Conservation (phyloP, 2,329 filamentous ascomycete species). For the Conoideocrella luteorostrata region DNA sequence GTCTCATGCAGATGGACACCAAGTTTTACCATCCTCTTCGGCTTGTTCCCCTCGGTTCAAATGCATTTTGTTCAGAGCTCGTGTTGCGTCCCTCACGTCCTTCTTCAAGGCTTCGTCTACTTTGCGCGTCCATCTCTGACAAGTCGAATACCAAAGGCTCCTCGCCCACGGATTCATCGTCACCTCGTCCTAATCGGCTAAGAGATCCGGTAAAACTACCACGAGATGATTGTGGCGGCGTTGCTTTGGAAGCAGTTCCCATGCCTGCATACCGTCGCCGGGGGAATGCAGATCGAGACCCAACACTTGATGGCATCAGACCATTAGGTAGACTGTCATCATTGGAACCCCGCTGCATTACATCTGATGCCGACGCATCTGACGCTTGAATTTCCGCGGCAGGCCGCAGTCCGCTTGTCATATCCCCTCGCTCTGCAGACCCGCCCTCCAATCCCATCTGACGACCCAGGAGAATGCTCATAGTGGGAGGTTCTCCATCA, state of each 20-base stretch:
- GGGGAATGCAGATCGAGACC: conserved; percentile 39
- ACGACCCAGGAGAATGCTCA: conserved; percentile 55
- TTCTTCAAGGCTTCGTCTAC: conserved; percentile 54
- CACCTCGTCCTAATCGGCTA: conserved; percentile 31
- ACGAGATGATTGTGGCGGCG: conserved; percentile 38
- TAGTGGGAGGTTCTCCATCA: conserved; percentile 56
- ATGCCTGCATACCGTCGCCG: conserved; percentile 41
- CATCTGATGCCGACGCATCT: conserved; percentile 26
- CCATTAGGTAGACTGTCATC: conserved; percentile 42
- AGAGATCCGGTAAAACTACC: conserved; percentile 39
- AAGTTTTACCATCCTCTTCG: conserved; percentile 29
- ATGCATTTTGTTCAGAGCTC: conserved; percentile 32
- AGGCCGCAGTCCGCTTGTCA: conserved; percentile 29
- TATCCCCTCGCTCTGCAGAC: conserved; percentile 16
- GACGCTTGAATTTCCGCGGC: conserved; percentile 35
- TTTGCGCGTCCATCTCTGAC: conserved; percentile 60
- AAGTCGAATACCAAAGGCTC: conserved; percentile 68
- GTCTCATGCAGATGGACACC: background rate
- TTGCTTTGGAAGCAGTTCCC: conserved; percentile 27
- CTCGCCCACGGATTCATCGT: conserved; percentile 51
- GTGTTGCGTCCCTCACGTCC: conserved; percentile 32
- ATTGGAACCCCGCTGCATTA: conserved; percentile 34
- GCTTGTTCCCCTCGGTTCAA: conserved; percentile 31
- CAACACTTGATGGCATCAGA: conserved; percentile 28
- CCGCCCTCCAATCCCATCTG: conserved; percentile 31